A percentile compares a stretch with the other conserved stretches of the same genome.
Evolutionary conservation across 257 asterid species (phyloP).

Genomic region (Mentha longifolia): DNA sequence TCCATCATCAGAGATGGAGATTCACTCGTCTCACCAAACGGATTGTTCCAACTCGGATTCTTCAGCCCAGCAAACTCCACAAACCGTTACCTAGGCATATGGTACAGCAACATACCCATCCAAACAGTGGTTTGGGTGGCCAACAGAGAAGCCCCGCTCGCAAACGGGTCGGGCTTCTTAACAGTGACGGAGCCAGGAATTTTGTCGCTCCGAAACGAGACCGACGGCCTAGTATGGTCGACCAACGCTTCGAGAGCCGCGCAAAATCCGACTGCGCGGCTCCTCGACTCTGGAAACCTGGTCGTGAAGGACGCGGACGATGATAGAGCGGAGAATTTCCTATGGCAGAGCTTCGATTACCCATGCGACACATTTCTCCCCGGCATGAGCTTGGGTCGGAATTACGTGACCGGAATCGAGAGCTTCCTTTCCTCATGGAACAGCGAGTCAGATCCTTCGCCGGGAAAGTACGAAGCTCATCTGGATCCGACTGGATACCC

Average conservation of each 20-base stretch:
- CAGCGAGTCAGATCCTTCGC: constrained; percentile 21
- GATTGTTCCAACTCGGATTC: constrained; percentile 23
- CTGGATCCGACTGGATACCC: constrained; percentile 23
- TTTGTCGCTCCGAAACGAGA: not conserved
- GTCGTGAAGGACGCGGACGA: constrained; percentile 21
- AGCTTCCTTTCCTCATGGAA: constrained; percentile 7
- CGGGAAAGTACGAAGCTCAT: not conserved
- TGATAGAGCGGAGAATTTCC: not conserved
- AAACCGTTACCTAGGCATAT: constrained; percentile 20
- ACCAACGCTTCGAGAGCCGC: not conserved
- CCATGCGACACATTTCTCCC: constrained; percentile 20
- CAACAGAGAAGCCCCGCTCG: constrained; percentile 21
- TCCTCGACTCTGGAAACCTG: not conserved
- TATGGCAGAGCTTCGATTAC: constrained; percentile 9
- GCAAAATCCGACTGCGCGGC: not conserved
- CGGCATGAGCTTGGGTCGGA: constrained; percentile 26
- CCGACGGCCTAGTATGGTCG: not conserved
- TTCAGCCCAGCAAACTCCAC: not conserved
- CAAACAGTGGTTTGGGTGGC: constrained; percentile 23
- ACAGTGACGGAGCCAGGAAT: not conserved
- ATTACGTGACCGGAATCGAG: constrained; percentile 10
- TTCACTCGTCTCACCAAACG: constrained; percentile 21
- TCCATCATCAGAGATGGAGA: constrained; percentile 17
- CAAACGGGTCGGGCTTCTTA: not conserved
- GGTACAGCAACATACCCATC: not conserved